Base-by-base conservation (phyloP, 164 flowering plant genomes). In the Vitis rupestris region DNA sequence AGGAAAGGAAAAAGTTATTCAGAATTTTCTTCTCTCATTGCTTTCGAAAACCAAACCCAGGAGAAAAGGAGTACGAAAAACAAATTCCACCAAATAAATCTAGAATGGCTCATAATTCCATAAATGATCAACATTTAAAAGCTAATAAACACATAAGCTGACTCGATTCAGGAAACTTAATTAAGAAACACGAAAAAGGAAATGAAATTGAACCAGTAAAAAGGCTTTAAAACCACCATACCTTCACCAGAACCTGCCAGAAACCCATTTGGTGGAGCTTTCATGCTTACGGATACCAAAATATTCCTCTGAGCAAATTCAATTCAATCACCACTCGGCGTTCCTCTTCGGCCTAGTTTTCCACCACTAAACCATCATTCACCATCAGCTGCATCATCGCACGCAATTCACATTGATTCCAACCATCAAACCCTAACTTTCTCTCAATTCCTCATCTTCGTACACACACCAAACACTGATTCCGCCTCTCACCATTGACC, bases 201-300 rank as follows among this genome's bases (percentile, higher is more conserved):
- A 47, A 31, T 50, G 61, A 59, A 69, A 57, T 6, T 10, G 50
- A 61, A 30, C 13, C 59, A 49, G 61, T 44, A 9, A 55, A 60
- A 68, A 19, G 50, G 10, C 50, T 15, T 2, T 31, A 8, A 16
- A 50, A 29, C 57, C 9, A 58, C 31, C 49, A 59, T n/a, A 84
- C 98, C 98, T 86, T 91, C 96, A 30, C 74, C 87, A 29, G 90
- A 75, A 84, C 71, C 85, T 19, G 91, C 70, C 65, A 81, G 54
- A 72, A 76, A 78, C n/a, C 90, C 94, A 78, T 87, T 88, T 29
- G 89, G 52, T 16, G 95, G 96, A 81, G 82, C 87, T 82, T 90
- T 94, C 98, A 91, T 93, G 73, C 29, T 74, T 54, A 56, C 70
- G 69, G 64, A 74, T 62, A 12, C 14, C 10, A 19, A 65, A 31